These are phyloP conservation scores for Lachancea kluyveri DNA, from an alignment of 805 yeast genomes.

Conservation along the genomic window DNA sequence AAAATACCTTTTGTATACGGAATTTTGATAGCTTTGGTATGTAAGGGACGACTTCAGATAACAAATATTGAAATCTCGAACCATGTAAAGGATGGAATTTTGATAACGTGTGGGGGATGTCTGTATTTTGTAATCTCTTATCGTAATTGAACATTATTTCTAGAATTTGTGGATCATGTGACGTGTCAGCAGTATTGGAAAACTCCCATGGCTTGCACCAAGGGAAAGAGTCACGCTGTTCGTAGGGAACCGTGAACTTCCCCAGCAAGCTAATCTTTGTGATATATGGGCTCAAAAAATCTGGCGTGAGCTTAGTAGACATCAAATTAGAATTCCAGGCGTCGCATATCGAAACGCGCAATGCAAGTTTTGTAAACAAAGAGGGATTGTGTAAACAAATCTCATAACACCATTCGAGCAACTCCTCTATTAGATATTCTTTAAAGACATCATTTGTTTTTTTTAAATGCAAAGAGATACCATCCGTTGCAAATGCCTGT, in stretches of 20 bases:
- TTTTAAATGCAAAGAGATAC: constrained; percentile 18
- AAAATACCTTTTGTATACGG: constrained; percentile 18
- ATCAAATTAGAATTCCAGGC: constrained; percentile 19
- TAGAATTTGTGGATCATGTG: constrained; percentile 7
- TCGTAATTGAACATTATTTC: constrained; percentile 20
- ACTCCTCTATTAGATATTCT: constrained; percentile 18
- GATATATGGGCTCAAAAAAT: constrained; percentile 9
- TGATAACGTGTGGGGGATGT: constrained; percentile 8
- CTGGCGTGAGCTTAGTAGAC: constrained; percentile 9
- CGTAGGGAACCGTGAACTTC: constrained; percentile 23
- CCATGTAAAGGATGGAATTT: constrained; percentile 31
- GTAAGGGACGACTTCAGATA: constrained; percentile 20
- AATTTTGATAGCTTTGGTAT: constrained; percentile 17
- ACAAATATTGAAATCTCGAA: constrained; percentile 36
- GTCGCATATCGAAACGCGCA: constrained; percentile 21
- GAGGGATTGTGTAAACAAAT: constrained; percentile 9
- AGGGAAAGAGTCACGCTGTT: constrained; percentile 16
- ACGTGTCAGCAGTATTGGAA: constrained; percentile 10
- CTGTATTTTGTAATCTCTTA: constrained; percentile 15
- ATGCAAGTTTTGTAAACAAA: constrained; percentile 9
- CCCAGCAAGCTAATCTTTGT: constrained; percentile 25
- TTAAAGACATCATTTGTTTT: constrained; percentile 22
- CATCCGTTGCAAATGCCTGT: constrained; percentile 16
- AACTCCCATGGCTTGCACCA: constrained; percentile 28
- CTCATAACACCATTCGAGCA: constrained; percentile 20